phyloP scores from a whole-genome alignment of 208 protist species.

The Porcisia hertigi region DNA sequence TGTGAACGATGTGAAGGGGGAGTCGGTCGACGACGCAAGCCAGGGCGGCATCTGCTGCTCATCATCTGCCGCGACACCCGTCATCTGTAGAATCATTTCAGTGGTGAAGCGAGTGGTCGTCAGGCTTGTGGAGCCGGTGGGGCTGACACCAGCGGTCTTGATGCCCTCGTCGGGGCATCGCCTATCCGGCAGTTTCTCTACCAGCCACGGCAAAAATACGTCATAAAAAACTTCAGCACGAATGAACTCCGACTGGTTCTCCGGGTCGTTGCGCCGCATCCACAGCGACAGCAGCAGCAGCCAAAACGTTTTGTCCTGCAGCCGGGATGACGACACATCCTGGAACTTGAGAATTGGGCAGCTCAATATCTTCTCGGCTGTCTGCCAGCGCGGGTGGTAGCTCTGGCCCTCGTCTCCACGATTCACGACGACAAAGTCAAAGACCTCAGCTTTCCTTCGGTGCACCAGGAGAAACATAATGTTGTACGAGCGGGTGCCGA shows the following conservation, averaged over 20 bases:
- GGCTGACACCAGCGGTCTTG: not conserved
- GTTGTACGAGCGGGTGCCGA: slow-evolving; percentile 34
- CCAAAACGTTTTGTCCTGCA: slow-evolving; percentile 70
- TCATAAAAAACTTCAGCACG: slow-evolving; percentile 87
- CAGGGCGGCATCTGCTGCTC: not conserved
- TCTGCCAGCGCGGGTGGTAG: slow-evolving; percentile 71
- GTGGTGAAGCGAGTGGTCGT: slow-evolving; percentile 38
- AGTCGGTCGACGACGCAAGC: not conserved
- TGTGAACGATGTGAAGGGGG: slow-evolving; percentile 32
- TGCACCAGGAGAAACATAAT: slow-evolving; percentile 58
- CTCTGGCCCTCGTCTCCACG: slow-evolving; percentile 45
- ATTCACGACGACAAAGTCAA: slow-evolving; percentile 64
- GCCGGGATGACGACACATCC: slow-evolving; percentile 30
- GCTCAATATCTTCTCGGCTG: slow-evolving; percentile 51
- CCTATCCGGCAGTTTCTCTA: slow-evolving; percentile 36
- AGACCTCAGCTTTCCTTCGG: slow-evolving; percentile 24
- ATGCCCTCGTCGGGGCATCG: slow-evolving; percentile 1
- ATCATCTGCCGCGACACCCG: not conserved
- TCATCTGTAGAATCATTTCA: slow-evolving; percentile 35
- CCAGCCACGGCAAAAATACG: slow-evolving; percentile 79
- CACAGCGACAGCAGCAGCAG: slow-evolving; percentile 70
- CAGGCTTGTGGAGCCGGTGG: not conserved
- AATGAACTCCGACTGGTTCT: slow-evolving; percentile 70
- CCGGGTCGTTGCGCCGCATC: slow-evolving; percentile 63
- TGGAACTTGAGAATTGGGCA: slow-evolving; percentile 59